Evolutionary conservation across 169 alveolate species (phyloP).

Genomic region (Miamiensis avidus): DNA sequence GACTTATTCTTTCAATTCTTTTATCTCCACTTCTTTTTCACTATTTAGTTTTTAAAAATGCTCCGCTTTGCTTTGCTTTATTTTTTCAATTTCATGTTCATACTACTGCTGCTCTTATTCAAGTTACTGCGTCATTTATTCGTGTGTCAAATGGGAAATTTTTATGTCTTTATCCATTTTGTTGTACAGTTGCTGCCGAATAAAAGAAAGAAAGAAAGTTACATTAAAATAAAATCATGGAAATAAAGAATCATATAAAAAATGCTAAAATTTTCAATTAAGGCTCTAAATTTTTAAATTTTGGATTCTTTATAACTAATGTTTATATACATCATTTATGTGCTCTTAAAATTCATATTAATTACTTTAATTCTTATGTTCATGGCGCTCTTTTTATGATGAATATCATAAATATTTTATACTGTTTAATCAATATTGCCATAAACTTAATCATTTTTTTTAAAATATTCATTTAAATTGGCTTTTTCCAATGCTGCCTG

Average conservation of each 20-base stretch:
- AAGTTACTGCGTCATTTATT: background rate
- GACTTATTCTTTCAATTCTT: no score
- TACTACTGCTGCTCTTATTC: background rate
- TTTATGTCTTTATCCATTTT: background rate
- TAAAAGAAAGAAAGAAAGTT: no score
- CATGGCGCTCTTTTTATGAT: background rate
- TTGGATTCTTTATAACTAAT: background rate
- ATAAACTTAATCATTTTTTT: no score
- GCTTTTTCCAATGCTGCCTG: background rate
- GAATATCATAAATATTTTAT: background rate
- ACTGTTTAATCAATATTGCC: background rate
- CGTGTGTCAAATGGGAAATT: background rate
- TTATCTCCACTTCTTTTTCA: background rate
- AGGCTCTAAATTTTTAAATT: background rate
- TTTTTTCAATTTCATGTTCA: background rate
- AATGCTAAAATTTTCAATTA: background rate
- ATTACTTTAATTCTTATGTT: background rate
- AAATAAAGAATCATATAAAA: no score
- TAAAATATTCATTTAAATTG: background rate
- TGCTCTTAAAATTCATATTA: no score
- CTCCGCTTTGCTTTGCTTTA: background rate
- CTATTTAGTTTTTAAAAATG: no score
- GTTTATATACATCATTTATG: no score
- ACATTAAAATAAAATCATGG: no score
- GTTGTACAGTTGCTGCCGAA: background rate